Evolutionary conservation across 345 rosid species (phyloP), one percentile per base, ranked within the genome.

Genomic region (Acer yangbiense): DNA sequence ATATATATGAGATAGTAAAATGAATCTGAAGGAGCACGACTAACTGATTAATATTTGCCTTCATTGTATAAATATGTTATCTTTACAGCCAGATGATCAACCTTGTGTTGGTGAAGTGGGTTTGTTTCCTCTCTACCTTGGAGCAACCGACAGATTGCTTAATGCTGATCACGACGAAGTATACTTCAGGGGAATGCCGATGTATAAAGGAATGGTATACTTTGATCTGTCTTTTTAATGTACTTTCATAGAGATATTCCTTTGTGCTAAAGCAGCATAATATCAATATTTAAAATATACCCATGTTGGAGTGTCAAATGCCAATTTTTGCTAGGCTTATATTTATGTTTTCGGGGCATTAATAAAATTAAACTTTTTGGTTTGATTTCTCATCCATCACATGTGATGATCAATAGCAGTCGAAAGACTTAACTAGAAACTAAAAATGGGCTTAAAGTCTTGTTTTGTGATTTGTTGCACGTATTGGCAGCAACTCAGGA

Each of bases 161-260:
- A 93, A 93, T 65, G 98, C 95, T 60, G 90, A 95, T 77, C 92
- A 92, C 4, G 86, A 93, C 1, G 70, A 89, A 71, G 92, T 92
- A 73, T 93, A 95, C 83, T 92, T 93, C 81, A 80, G 83, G 71
- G 98, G 97, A 82, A 93, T 95, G 98, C 98, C 97, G 23, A 80
- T 65, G 65, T 83, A 87, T 76, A 86, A 85, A 43, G 97, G 86
- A 87, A 89, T 84, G 88, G 98, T 93, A 86, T 60, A 89, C 62
- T 70, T 50, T 74, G 41, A 48, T 46, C 35, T 29, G 6, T 21
- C 62, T 54, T 78, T 57, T 63, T 39, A 25, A 18, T 13, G 12
- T 55, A 60, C 60, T 43, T 44, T 3, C 9, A 9, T 43, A 43
- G 27, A 32, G 46, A 32, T 35, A 65, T 16, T 20, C n/a, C 12